A percentile compares a stretch with the other conserved stretches of the same genome.
Evolutionary conservation across 1,284 basidiomycete species (phyloP).

Genomic region (Rhodotorula sp.): DNA sequence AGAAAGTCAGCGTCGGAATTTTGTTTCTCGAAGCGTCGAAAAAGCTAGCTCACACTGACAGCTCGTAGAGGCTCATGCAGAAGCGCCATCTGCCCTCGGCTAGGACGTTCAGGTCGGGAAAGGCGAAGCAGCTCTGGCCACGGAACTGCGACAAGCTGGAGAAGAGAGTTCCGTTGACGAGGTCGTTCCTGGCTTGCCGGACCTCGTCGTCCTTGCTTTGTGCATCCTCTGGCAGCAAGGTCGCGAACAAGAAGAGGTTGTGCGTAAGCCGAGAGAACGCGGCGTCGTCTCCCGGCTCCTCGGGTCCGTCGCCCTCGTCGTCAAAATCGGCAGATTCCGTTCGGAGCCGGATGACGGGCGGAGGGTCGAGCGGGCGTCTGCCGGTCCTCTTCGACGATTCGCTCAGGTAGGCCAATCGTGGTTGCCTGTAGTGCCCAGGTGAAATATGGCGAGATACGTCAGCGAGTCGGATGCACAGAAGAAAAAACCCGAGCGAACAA

Average conservation of each 20-base stretch:
- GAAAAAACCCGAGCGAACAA: no score
- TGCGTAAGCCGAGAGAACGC: constrained; percentile 54
- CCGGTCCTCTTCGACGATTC: constrained; percentile 80
- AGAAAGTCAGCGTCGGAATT: not conserved
- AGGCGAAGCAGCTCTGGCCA: constrained; percentile 68
- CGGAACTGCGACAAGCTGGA: constrained; percentile 92
- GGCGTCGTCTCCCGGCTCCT: constrained; percentile 43
- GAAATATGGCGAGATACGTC: no score
- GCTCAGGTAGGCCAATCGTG: constrained; percentile 82
- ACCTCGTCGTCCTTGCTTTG: constrained; percentile 75
- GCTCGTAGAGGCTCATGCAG: constrained; percentile 88
- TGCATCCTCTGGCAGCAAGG: constrained; percentile 53
- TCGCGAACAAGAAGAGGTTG: constrained; percentile 92
- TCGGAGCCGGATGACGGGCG: constrained; percentile 90
- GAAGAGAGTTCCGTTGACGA: constrained; percentile 83
- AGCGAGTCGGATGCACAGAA: no score
- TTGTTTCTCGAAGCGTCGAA: not conserved
- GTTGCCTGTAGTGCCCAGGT: constrained; percentile 55
- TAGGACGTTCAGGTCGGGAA: constrained; percentile 53
- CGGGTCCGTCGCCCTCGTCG: not conserved
- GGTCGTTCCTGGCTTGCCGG: constrained; percentile 79
- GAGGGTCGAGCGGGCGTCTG: constrained; percentile 83
- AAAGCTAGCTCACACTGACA: constrained; percentile 67
- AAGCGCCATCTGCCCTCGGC: constrained; percentile 84
- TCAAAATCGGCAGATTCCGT: constrained; percentile 58